A percentile compares a stretch with the other conserved stretches of the same genome.
These are phyloP conservation scores for Pseudocercospora pini-densiflorae DNA, from an alignment of 2,329 filamentous ascomycete genomes.

Conservation along the genomic window DNA sequence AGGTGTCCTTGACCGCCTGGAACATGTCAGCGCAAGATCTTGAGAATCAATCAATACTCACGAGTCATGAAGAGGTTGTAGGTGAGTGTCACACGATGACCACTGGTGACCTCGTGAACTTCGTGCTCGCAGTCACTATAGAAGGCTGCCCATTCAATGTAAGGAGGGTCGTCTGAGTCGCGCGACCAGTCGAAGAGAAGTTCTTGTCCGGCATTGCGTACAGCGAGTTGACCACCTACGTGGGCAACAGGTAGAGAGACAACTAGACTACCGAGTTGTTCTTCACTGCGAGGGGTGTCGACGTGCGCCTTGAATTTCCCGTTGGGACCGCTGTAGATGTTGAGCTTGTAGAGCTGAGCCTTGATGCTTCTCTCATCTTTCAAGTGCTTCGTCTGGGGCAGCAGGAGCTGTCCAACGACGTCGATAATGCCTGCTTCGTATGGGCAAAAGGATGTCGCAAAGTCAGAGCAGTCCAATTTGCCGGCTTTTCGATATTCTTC, in stretches of 20 bases:
- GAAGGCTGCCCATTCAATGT: constrained; percentile 56
- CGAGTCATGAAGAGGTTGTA: constrained; percentile 60
- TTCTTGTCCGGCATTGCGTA: constrained; percentile 47
- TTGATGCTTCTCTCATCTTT: constrained; percentile 41
- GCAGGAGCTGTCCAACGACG: constrained; percentile 51
- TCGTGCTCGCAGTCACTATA: constrained; percentile 60
- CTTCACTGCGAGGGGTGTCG: constrained; percentile 26
- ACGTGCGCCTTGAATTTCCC: constrained; percentile 29
- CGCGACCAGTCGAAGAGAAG: constrained; percentile 50
- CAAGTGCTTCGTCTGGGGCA: constrained; percentile 35
- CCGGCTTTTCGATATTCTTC: constrained; percentile 57
- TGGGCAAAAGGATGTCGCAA: constrained; percentile 32
- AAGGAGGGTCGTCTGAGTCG: constrained; percentile 17
- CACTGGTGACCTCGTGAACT: constrained; percentile 54
- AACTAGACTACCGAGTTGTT: constrained; percentile 26
- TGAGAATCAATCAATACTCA: neutral
- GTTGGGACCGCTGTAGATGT: constrained; percentile 42
- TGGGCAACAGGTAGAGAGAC: constrained; percentile 22
- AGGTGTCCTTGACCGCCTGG: constrained; percentile 39
- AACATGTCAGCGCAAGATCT: neutral
- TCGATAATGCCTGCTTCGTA: constrained; percentile 55
- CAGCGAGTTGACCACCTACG: constrained; percentile 45
- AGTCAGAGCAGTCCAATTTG: constrained; percentile 53
- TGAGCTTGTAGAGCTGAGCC: constrained; percentile 62
- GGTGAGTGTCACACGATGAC: constrained; percentile 62